A percentile compares a stretch with the other conserved stretches of the same genome.
Evolutionary conservation across 495 filamentous ascomycete genomes (phyloP).

Genomic region (Neurospora sp.): DNA sequence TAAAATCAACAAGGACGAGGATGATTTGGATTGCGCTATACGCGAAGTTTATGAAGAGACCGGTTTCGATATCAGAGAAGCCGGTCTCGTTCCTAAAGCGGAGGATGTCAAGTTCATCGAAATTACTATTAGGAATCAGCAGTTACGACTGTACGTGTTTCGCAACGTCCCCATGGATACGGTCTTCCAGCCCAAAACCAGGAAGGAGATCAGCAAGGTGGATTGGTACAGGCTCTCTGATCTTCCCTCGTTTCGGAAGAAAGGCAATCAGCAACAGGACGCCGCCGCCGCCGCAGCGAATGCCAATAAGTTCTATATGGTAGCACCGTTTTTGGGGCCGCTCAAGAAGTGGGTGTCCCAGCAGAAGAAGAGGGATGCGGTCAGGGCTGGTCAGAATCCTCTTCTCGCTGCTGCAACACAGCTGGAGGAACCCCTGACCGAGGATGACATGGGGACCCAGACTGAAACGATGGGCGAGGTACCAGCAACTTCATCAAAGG

Average conservation of each 20-base stretch:
- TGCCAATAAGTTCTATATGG: conserved; percentile 93
- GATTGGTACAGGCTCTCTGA: conserved; percentile 85
- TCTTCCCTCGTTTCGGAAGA: conserved; percentile 64
- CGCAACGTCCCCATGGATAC: conserved; percentile 77
- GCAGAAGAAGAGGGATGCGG: conserved; percentile 59
- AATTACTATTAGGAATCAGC: conserved; percentile 81
- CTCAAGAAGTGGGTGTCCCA: conserved; percentile 85
- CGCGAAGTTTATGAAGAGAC: conserved; percentile 95
- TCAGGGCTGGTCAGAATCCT: conserved; percentile 21
- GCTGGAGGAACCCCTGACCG: conserved; percentile 29
- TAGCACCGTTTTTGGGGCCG: conserved; percentile 78
- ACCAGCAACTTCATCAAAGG: conserved; percentile 17
- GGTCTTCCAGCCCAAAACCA: conserved; percentile 74
- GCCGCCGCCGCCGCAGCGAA: conserved; percentile 45
- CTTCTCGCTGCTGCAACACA: conserved; percentile 17
- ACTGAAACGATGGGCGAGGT: conserved; percentile 11
- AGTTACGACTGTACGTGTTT: conserved; percentile 85
- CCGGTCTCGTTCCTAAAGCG: conserved; percentile 60
- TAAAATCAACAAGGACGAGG: conserved; percentile 95
- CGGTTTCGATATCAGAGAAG: conserved; percentile 66
- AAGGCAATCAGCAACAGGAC: conserved; percentile 37
- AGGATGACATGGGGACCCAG: conserved; percentile 29
- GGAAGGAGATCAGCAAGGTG: conserved; percentile 96
- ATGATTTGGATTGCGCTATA: conserved; percentile 82
- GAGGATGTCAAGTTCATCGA: conserved; percentile 69